Base-by-base conservation (phyloP, 495 filamentous ascomycete species). In the Tuber brumale region DNA sequence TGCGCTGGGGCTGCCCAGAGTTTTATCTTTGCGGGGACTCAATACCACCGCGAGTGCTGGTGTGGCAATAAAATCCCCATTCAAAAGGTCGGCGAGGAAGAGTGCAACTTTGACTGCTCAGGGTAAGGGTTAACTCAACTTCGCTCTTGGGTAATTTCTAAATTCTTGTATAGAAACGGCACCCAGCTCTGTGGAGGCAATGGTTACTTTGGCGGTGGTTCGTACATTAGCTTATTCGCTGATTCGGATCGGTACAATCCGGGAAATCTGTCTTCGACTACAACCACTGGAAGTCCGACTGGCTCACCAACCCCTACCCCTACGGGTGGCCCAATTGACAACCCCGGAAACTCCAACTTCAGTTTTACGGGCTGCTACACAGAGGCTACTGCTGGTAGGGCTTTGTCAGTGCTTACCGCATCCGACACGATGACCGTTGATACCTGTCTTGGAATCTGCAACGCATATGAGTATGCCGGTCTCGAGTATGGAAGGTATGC, bases 31-130 rank as follows among this genome's bases (percentile, higher is more conserved):
- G 86, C 86, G 37, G 87, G 86, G 3, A 86, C 86, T 0, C 83
- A 89, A 48, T 89, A 88, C 76, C 83, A 86, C 27, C 76, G 78
- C 43, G 86, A 88, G 77, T 89, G 87, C 76, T 88, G 86, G 85
- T 87, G 86, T 72, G 86, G 85, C 9, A 81, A 82, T 73, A 76
- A 31, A 23, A 77, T 82, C 39, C 81, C 81, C 23, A 74, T 69
- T 23, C 76, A 81, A 70, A 76, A 84, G 79, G 84, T 84, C n/a
- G 76, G 72, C 4, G 81, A 85, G 9, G 71, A 43, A n/a, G 72
- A 85, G 8, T 86, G 85, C 75, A 83, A 84, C 48, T 86, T 82
- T 72, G 73, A 82, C 27, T 86, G 84, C 70, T 70, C 82, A 51
- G 85, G 85, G 69, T 77, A 81, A 74, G 71, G 80, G 75, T 70